These are phyloP conservation scores for Penicillium capsulatum DNA, from an alignment of 2,329 filamentous ascomycete species.

Conservation along the genomic window DNA sequence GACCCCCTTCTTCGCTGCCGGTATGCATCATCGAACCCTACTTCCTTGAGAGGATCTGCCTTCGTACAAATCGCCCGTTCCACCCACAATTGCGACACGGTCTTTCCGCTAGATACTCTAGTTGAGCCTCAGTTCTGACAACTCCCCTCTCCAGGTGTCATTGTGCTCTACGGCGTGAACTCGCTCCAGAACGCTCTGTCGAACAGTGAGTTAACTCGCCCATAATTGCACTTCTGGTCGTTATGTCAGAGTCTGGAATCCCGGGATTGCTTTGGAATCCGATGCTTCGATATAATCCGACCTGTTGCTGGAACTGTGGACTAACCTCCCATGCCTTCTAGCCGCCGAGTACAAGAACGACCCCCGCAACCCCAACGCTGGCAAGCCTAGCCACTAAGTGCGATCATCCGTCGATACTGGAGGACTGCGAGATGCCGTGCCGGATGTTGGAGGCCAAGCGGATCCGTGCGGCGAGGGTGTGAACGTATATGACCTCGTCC, in stretches of 20 bases:
- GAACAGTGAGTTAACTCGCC: conserved; percentile 60
- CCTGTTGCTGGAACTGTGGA: conserved; percentile 3
- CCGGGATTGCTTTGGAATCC: not conserved
- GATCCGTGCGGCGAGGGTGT: conserved; percentile 14
- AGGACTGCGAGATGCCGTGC: conserved; percentile 16
- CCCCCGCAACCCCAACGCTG: conserved; percentile 65
- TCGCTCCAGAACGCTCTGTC: conserved; percentile 71
- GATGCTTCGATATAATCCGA: conserved; percentile 6
- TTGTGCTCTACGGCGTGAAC: conserved; percentile 92
- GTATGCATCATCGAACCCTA: conserved; percentile 57
- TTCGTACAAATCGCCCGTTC: not conserved
- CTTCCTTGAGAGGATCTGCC: not conserved
- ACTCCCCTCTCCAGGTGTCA: conserved; percentile 55
- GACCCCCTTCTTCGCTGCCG: conserved; percentile 89
- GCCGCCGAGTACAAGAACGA: conserved; percentile 97
- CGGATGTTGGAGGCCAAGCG: conserved; percentile 11
- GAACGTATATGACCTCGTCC: conserved; percentile 18
- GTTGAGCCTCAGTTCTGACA: conserved; percentile 27
- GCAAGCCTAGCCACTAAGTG: conserved; percentile 36
- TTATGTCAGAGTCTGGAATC: not conserved
- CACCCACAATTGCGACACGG: conserved; percentile 25
- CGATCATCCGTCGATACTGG: conserved; percentile 10
- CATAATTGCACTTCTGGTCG: not conserved
- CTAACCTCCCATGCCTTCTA: conserved; percentile 40
- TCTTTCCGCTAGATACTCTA: no score